A percentile compares a stretch with the other conserved stretches of the same genome.
These are phyloP conservation scores for Plasmodium coatneyi DNA, from an alignment of 169 alveolate species.

Conservation along the genomic window DNA sequence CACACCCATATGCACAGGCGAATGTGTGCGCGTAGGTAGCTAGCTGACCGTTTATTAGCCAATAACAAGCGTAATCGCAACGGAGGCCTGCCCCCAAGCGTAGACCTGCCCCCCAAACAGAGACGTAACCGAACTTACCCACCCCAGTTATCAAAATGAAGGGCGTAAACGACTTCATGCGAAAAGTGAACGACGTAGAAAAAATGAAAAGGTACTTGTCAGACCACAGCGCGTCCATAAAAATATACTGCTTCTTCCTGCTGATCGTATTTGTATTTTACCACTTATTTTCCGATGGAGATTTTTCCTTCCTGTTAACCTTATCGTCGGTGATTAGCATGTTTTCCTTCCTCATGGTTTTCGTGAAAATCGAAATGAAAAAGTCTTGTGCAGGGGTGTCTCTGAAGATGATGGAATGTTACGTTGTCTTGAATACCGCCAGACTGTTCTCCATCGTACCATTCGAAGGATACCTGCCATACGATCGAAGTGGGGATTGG, in stretches of 20 bases:
- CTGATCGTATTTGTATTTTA: constrained; percentile 61
- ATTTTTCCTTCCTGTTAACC: constrained; percentile 92
- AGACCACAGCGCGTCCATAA: constrained; percentile 75
- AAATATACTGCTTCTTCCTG: constrained; percentile 47
- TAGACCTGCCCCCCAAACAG: not conserved
- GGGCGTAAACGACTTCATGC: constrained; percentile 54
- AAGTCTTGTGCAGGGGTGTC: constrained; percentile 92
- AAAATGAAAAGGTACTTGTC: constrained; percentile 60
- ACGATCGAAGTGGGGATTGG: constrained; percentile 96
- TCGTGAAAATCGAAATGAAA: constrained; percentile 86
- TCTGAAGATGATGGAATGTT: constrained; percentile 90
- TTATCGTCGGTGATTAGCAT: constrained; percentile 91
- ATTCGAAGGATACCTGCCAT: constrained; percentile 94
- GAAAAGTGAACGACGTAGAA: constrained; percentile 66
- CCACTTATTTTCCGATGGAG: constrained; percentile 7
- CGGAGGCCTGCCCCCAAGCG: not conserved
- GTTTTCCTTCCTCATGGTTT: constrained; percentile 92
- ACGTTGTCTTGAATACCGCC: constrained; percentile 86
- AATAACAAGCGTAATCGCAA: not conserved
- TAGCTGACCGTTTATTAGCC: not conserved
- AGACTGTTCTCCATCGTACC: constrained; percentile 92
- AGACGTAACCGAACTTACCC: not conserved
- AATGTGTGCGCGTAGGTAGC: not conserved
- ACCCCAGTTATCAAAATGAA: constrained; percentile 25
- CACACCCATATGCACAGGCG: not conserved